Evolutionary conservation across 345 rosid genomes (phyloP).

Genomic region (Cardamine occulta): DNA sequence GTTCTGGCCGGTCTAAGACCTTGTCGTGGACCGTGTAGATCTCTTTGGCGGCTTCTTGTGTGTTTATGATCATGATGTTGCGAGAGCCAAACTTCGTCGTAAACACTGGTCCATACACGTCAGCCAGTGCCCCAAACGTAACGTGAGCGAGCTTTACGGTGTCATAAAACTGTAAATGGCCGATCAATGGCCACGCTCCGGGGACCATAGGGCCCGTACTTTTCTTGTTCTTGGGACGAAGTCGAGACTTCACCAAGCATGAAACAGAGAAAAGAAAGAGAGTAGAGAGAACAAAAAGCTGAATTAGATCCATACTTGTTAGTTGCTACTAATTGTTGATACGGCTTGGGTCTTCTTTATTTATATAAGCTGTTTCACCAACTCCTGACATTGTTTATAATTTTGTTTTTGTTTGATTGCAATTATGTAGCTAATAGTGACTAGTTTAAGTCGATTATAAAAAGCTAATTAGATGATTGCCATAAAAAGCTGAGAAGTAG

Average conservation of each 20-base stretch:
- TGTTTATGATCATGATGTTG: constrained; percentile 44
- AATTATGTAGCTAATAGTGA: too few relatives aligned
- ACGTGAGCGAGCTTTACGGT: constrained; percentile 38
- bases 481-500: too few relatives aligned
- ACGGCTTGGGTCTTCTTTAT: too few relatives aligned
- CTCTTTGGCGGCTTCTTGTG: constrained; percentile 46
- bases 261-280: not conserved
- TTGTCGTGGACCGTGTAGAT: constrained; percentile 45
- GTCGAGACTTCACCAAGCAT: not conserved
- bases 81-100: constrained; percentile 38
- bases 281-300: constrained; percentile 1
- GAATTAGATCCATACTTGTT: constrained; percentile 1
- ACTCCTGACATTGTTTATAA: too few relatives aligned
- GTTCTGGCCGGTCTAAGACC: constrained; percentile 38
- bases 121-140: constrained; percentile 43
- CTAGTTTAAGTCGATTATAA: too few relatives aligned
- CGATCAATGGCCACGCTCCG: constrained; percentile 54
- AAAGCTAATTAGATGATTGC: too few relatives aligned
- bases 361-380: too few relatives aligned
- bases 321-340: too few relatives aligned
- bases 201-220: constrained; percentile 36
- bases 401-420: too few relatives aligned
- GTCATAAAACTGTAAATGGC: constrained; percentile 44
- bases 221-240: constrained; percentile 12
- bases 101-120: constrained; percentile 51